Base-by-base conservation (phyloP, 192 early-diverging fungal species). In the Bifiguratus adelaidae region DNA sequence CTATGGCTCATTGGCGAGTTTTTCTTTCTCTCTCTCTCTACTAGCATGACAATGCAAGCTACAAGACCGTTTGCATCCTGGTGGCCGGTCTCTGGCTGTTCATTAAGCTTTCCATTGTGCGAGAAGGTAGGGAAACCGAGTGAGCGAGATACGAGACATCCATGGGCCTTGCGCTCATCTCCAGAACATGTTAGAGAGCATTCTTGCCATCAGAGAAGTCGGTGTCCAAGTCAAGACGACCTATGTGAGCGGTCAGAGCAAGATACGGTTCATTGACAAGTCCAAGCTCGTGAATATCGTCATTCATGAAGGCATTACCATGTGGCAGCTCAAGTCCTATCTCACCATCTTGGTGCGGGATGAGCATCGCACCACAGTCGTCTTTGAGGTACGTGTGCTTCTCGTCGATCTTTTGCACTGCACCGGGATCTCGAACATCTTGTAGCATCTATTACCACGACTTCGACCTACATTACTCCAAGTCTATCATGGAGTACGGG, bases 231-330 rank as follows among this genome's bases (percentile, higher is more conserved):
- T 83, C 28, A 74, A 75, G 38, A 77, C 81, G 1, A 58, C 56
- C 2, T 74, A 78, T 36, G 41, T 70, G 28, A 58, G 70, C 25
- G 73, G 80, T 33, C 52, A 54, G 38, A 55, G 36, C 23, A 52
- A 60, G 13, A 65, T 68, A 12, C 52, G 52, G 19, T 89, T 89
- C 56, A 81, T 88, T 47, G 80, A 76, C 45, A 46, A 68, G 29
- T 63, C 67, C 18, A 68, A 77, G 29, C 76, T 88, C 44, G 47
- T 57, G 3, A 74, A 85, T 48, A 65, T 89, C 6, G 70, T 89
- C 41, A 79, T 89, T 47, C 85, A 89, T 43, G 86, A 89, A 60
- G 84, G 66, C 1, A 85, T 89, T 16, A 81, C 76, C 2, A 63
- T 83, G 62, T 74, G 71, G 52, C 77, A 81, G 35, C 70, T 89